Base-by-base conservation (phyloP, 1,284 basidiomycete genomes). In the Amylostereum chailletii region DNA sequence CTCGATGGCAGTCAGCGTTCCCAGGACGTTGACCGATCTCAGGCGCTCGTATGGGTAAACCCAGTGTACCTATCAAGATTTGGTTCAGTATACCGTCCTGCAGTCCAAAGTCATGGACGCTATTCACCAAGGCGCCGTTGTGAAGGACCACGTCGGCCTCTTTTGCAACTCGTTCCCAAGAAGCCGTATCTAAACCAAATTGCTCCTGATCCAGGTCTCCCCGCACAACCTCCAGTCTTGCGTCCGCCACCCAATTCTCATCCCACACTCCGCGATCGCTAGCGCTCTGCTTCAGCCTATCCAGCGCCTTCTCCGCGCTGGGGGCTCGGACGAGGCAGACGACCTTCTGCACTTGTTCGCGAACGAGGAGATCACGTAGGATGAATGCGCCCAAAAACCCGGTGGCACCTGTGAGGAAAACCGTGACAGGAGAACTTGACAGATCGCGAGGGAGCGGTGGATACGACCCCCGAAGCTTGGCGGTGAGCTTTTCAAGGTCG, bases 321-420 rank as follows among this genome's bases (percentile, higher is more conserved):
- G 81, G 68, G 29, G 87, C 91, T 47, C 96, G 83, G 31, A 98
- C 86, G 30, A 96, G 83, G 58, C 91, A 96, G 53, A 96, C 84
- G 39, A 99, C 94, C 67, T 94, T 94, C 59, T 73, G 72, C 10
- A 97, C 87, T 49, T 78, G 73, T 2, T 72, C 71, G 33, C 81
- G 74, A 9, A 72, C 68, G 1, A 99, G 75, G 40, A 99, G 71
- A 63, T 97, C 90, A 42, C 77, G 75, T 41, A 99, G 72, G 53
- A 98, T 80, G 65, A 97, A 98, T 3, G 92, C 94, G 26, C 96
- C 96, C 8, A 99, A 75, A 76, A 95, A 99, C 4, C 96, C 96
- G 11, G 96, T 98, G 1, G 91, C 95, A 31, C 96, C 96, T 7
- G 96, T 99, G 41, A 99, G 78, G 72, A 99, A 94, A 11, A 98